Percentiles rank a stretch among this genome's conserved stretches.
phyloP scores from a whole-genome alignment of 163 green algal species.

The Dunaliella salina region DNA sequence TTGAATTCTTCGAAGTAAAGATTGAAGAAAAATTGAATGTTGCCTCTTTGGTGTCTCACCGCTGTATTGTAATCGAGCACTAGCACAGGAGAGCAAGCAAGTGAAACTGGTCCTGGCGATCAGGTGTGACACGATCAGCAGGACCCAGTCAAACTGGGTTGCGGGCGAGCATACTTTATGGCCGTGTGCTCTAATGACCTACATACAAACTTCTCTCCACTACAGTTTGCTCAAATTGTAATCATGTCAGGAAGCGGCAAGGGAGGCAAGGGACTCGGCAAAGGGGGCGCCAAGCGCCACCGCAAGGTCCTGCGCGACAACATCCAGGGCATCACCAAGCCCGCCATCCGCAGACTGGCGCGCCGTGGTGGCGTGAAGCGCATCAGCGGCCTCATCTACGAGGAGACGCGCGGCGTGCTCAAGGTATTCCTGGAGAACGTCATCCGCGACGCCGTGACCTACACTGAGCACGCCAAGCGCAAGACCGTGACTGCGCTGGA shows the following conservation, averaged over 20 bases:
- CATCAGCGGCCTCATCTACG: conserved; percentile 94
- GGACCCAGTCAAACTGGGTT: too few species aligned
- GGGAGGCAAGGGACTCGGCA: conserved; percentile 87
- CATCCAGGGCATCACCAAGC: conserved; percentile 94
- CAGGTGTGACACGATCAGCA: too few species aligned
- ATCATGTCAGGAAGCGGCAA: conserved; percentile 79
- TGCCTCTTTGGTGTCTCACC: too few species aligned
- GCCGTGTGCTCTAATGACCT: too few species aligned
- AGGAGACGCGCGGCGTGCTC: conserved; percentile 91
- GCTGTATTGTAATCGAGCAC: too few species aligned
- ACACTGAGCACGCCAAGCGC: conserved; percentile 94
- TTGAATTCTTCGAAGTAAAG: too few species aligned
- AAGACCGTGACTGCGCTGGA: conserved; percentile 91
- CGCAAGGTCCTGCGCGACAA: conserved; percentile 92
- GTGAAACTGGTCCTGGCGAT: too few species aligned
- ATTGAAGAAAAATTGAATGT: too few species aligned
- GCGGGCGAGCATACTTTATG: too few species aligned
- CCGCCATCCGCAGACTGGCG: conserved; percentile 81
- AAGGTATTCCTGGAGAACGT: conserved; percentile 74
- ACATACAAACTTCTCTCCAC: too few species aligned
- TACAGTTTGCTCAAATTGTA: too few species aligned
- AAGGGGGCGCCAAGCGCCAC: conserved; percentile 90
- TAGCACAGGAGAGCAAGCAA: too few species aligned
- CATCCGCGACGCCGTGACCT: conserved; percentile 75
- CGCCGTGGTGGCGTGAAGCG: conserved; percentile 86